Conservation (phyloP, 129 eudicot species). For the Flaveria brownii region DNA sequence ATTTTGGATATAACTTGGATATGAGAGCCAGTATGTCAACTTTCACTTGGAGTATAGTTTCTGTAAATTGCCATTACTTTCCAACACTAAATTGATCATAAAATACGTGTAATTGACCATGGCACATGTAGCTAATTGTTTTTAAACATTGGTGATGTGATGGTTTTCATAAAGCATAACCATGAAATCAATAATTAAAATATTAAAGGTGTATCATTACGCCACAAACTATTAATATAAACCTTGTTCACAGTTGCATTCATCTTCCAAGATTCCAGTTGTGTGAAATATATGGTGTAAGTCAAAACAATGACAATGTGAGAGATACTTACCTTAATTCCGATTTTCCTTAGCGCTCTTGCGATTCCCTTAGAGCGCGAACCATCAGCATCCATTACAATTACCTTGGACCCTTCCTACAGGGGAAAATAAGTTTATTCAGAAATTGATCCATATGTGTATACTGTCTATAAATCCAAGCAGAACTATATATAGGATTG, state of each 20-base stretch:
- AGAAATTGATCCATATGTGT: not conserved
- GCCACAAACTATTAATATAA: conserved; percentile 2
- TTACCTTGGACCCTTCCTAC: conserved; percentile 84
- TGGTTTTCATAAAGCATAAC: not conserved
- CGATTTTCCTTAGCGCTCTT: conserved; percentile 79
- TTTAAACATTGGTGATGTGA: not conserved
- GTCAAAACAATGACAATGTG: conserved; percentile 12
- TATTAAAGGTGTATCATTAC: not conserved
- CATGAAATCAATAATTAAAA: not conserved
- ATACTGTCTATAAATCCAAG: conserved; percentile 2
- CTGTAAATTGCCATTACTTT: not conserved
- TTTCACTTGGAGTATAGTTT: conserved; percentile 14
- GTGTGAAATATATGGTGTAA: conserved; percentile 7
- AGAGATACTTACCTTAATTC: conserved; percentile 67
- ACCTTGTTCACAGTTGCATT: not conserved
- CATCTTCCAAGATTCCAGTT: not conserved
- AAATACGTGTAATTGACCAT: not conserved
- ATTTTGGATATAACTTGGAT: conserved; percentile 7
- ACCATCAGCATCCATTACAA: conserved; percentile 96
- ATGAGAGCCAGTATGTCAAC: conserved; percentile 17
- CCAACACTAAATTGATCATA: not conserved
- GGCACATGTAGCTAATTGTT: conserved; percentile 14
- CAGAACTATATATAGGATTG: not conserved
- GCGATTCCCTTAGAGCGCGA: conserved; percentile 84
- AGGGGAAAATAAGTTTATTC: conserved; percentile 32